Evolutionary conservation across 257 asterid species (phyloP), one percentile per base, ranked within the genome.

Genomic region (Lycium ferocissimum): DNA sequence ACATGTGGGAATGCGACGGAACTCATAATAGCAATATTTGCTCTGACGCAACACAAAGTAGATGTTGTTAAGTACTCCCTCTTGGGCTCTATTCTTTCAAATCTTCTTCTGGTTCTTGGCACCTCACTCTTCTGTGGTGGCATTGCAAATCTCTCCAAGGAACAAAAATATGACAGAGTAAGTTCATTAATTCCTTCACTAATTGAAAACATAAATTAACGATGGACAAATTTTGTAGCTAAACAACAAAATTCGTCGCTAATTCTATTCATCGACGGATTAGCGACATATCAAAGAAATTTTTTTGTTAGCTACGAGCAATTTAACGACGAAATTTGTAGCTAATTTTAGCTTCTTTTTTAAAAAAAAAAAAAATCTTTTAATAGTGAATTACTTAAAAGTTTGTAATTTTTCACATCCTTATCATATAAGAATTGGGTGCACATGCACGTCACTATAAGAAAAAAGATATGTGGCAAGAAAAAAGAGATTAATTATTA

Each of bases 1-100:
- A 96, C 99, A 43, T 96, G 98, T 88, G 99, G 99, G 70, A 96
- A 96, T 88, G 98, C 98, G 0, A 96, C 99, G 0, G 99, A 96
- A 90, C 91, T 96, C 49, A 91, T 96, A 57, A 96, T 96, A 79
- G 94, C 98, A 6, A 91, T 96, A 18, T 86, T 95, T 59, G 99
- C 99, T 35, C 85, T 96, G 11, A 11, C 89, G 37, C 81, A 91
- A n/a, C 85, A 90, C 92, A 95, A 95, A 89, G 94, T 96, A 3
- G 94, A 90, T 20, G 96, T 96, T 5, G 97, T 96, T 10, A 96
- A 96, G 43, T 95, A 92, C 84, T 95, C 98, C 5, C 93, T 96
- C 0, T 85, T 96, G 85, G 99, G 99, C 58, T 96, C 99, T 45
- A 86, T 96, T 1, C 97, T 96, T 61, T 96, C 99, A 0, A 96